Evolutionary conservation across 148 eudicot genomes (phyloP).

Genomic region (Arctostaphylos glauca): DNA sequence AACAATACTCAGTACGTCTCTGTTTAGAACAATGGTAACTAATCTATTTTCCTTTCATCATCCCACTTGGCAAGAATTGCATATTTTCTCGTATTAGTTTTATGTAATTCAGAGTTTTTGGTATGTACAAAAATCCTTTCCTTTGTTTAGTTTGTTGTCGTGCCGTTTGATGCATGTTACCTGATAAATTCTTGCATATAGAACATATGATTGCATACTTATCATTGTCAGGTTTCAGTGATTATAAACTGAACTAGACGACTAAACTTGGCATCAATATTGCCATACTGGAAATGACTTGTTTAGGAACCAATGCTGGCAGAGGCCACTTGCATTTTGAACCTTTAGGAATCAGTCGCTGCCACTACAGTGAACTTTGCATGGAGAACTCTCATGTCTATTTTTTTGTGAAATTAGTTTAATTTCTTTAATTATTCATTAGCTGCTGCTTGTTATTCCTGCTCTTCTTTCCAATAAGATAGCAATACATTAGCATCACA

Average conservation of each 20-base stretch:
- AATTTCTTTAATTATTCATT: not conserved
- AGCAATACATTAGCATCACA: not conserved
- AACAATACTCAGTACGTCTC: not conserved
- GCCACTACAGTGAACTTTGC: not conserved
- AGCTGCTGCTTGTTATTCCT: not conserved
- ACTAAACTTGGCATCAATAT: not conserved
- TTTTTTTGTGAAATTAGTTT: slow-evolving; percentile 5
- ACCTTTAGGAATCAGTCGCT: not conserved
- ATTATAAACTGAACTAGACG: not conserved
- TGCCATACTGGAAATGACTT: not conserved
- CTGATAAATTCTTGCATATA: not conserved
- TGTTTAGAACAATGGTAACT: not conserved
- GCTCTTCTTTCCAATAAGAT: not conserved
- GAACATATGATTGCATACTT: not conserved
- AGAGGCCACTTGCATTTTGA: not conserved
- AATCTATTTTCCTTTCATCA: not conserved
- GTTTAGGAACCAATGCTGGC: not conserved
- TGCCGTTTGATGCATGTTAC: not conserved
- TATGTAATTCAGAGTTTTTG: not conserved
- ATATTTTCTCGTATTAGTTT: not conserved
- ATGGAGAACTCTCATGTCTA: not conserved
- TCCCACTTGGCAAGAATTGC: not conserved
- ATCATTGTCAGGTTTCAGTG: not conserved
- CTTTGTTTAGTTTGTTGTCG: not conserved
- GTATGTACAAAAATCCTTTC: not conserved